Evolutionary conservation across 1,284 basidiomycete species (phyloP), one percentile per base, ranked within the genome.

Genomic region (Puccinia coronata): DNA sequence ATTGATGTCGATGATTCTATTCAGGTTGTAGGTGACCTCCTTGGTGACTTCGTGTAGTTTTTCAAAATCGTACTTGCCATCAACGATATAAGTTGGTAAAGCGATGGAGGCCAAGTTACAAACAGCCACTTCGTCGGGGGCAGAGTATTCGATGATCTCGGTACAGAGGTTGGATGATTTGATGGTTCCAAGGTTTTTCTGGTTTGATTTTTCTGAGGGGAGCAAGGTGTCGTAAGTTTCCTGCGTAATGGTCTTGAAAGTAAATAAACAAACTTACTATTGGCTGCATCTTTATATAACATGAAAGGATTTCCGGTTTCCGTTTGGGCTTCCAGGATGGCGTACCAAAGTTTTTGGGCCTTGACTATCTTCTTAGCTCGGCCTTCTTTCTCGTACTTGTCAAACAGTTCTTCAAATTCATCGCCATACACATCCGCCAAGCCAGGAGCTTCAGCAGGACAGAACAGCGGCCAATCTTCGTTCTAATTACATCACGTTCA

Each of bases 81-180:
- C 82, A 70, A 81, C 84, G 82, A 88, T 85, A 82, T 87, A 88
- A 28, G 87, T 86, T 16, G 97, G 97, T 9, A 99, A 91, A 6
- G 97, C 96, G 83, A 99, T 90, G 12, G 97, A 99, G 18, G 97
- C 97, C 80, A 99, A 90, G 88, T 99, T 99, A 90, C 97, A 99
- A 63, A 99, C 97, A 70, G 97, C 97, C 0, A 93, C 96, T 88
- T 99, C 97, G 82, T 99, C 97, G 0, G 96, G 96, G 16, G 96
- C 91, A 75, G 94, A 96, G 88, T 98, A 99, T 88, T 99, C 95
- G 87, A 99, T 93, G 86, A 99, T 99, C 87, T 99, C 97, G 16
- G 96, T 98, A 89, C 97, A 99, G 63, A 99, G 89, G 87, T 99
- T 99, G 82, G 96, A 98, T 6, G 94, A 97, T 89, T 98, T 99